phyloP scores from a whole-genome alignment of 805 yeast genomes.

The Candida suzukii region DNA sequence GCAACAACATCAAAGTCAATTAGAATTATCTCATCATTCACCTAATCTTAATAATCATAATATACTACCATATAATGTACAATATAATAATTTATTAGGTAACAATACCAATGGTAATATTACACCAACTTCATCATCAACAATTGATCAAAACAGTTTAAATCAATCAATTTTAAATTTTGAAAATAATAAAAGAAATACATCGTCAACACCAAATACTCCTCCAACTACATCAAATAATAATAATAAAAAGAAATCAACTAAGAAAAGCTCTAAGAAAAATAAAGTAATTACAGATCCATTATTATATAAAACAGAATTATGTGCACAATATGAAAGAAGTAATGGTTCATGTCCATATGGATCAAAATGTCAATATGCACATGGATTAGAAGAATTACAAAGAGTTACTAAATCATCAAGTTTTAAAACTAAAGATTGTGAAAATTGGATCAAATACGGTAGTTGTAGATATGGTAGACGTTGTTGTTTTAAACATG shows the following conservation, averaged over 20 bases:
- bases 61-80: neutral
- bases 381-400: constrained; percentile 78
- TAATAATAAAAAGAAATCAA: neutral
- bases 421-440: constrained; percentile 87
- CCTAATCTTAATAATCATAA: neutral
- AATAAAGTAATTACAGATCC: constrained; percentile 25
- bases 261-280: neutral
- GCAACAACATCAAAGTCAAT: constrained; percentile 9
- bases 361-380: constrained; percentile 89
- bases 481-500: constrained; percentile 89
- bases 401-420: constrained; percentile 65
- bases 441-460: constrained; percentile 77
- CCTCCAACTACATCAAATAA: neutral
- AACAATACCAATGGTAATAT: too few species aligned
- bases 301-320: constrained; percentile 81
- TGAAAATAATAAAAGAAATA: too few species aligned
- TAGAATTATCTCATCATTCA: too few species aligned
- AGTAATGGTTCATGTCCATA: constrained; percentile 69
- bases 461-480: constrained; percentile 86
- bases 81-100: constrained; percentile 2
- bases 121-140: too few species aligned
- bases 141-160: too few species aligned
- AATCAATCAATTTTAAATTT: too few species aligned
- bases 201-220: too few species aligned
- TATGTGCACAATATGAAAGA: constrained; percentile 71